These are phyloP conservation scores for Albophoma yamanashiensis DNA, from an alignment of 2,329 filamentous ascomycete genomes.

Conservation along the genomic window DNA sequence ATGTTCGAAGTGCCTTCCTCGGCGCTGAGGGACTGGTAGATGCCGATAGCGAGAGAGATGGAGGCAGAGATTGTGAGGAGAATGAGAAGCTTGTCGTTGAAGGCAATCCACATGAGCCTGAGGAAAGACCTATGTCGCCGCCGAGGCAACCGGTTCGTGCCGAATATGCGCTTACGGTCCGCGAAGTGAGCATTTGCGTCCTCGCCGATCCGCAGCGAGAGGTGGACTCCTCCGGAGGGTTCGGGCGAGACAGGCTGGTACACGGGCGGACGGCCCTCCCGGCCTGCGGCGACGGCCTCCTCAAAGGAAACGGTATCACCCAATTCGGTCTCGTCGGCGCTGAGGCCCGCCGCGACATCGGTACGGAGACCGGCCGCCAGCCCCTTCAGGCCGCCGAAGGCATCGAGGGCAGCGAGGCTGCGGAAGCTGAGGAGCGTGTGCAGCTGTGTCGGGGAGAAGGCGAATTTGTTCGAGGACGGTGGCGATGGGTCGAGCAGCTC, in stretches of 20 bases:
- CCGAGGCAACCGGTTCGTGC: constrained; percentile 45
- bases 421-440: constrained; percentile 42
- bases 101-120: constrained; percentile 62
- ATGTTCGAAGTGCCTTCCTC: constrained; percentile 41
- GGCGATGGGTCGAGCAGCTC: constrained; percentile 16
- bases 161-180: constrained; percentile 61
- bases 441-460: constrained; percentile 41
- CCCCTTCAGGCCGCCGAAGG: constrained; percentile 42
- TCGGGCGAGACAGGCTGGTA: constrained; percentile 8
- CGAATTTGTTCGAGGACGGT: constrained; percentile 32
- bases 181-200: constrained; percentile 14
- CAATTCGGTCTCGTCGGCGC: constrained; percentile 35
- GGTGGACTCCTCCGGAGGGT: constrained; percentile 9
- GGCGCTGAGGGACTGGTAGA: constrained; percentile 59
- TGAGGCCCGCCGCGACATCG: constrained; percentile 34
- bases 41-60: constrained; percentile 64
- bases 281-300: constrained; percentile 32
- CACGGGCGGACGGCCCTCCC: constrained; percentile 16
- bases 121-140: constrained; percentile 60
- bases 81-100: constrained; percentile 72
- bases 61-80: constrained; percentile 59
- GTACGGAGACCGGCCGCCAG: constrained; percentile 40
- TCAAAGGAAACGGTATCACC: constrained; percentile 35
- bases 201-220: constrained; percentile 19
- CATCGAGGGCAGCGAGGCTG: constrained; percentile 34